These are phyloP conservation scores for Halophytophthora batemanensis DNA, from an alignment of 352 stramenopile genomes.

Conservation along the genomic window DNA sequence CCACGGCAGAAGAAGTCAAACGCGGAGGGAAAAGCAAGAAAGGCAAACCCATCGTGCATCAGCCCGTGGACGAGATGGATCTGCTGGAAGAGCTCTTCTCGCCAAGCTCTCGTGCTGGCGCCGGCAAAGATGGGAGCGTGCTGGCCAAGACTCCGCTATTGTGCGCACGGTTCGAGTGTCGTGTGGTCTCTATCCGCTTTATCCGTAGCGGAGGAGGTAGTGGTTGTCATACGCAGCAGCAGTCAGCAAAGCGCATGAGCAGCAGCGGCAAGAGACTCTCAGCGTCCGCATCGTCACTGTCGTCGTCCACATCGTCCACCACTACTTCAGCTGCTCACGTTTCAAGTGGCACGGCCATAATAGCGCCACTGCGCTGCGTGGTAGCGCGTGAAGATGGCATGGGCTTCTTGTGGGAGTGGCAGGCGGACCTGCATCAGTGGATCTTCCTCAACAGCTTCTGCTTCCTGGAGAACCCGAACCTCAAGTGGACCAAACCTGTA, in stretches of 20 bases:
- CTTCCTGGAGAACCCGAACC: slow-evolving; percentile 78
- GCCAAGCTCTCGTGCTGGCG: slow-evolving; percentile 23
- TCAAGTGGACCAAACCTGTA: slow-evolving; percentile 78
- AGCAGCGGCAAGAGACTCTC: slow-evolving; percentile 10
- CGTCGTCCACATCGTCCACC: slow-evolving; percentile 7
- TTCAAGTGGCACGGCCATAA: slow-evolving; percentile 10
- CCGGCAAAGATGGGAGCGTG: slow-evolving; percentile 60
- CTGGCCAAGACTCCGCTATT: slow-evolving; percentile 67
- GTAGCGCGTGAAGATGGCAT: slow-evolving; percentile 76
- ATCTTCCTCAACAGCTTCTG: slow-evolving; percentile 80
- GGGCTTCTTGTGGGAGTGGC: slow-evolving; percentile 85
- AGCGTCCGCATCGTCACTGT: slow-evolving; percentile 5
- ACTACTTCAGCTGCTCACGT: neutral
- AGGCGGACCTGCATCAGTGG: slow-evolving; percentile 72
- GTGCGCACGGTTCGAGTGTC: slow-evolving; percentile 71
- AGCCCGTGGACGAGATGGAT: slow-evolving; percentile 64
- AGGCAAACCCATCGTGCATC: slow-evolving; percentile 10
- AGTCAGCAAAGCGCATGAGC: slow-evolving; percentile 6
- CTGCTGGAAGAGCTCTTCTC: slow-evolving; percentile 73
- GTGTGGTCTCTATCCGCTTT: slow-evolving; percentile 64
- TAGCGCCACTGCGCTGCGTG: slow-evolving; percentile 55
- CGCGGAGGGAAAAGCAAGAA: slow-evolving; percentile 27
- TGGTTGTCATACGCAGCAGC: neutral
- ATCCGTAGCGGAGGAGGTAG: slow-evolving; percentile 22
- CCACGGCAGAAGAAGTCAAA: slow-evolving; percentile 8